A percentile compares a stretch with the other conserved stretches of the same genome.
These are phyloP conservation scores for Suhomyces bokatorum DNA, from an alignment of 1,139 yeast species.

Conservation along the genomic window DNA sequence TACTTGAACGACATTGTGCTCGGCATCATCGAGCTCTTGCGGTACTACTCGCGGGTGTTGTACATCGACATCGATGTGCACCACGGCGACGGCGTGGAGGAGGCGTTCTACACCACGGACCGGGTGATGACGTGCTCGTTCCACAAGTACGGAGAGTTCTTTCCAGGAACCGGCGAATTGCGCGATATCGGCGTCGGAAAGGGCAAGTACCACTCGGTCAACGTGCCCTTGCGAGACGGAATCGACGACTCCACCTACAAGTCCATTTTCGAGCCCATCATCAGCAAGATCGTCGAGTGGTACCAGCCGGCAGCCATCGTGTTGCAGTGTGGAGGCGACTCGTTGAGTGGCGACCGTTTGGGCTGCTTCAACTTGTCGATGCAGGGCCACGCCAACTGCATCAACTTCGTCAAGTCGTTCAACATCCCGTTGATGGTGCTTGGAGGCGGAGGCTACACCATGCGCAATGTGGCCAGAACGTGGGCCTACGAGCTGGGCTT, in stretches of 20 bases:
- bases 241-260: constrained; percentile 87
- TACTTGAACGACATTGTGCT: constrained; percentile 83
- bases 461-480: constrained; percentile 92
- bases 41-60: constrained; percentile 90
- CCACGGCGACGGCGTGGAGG: constrained; percentile 99
- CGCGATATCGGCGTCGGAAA: constrained; percentile 87
- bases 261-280: constrained; percentile 84
- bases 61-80: constrained; percentile 96
- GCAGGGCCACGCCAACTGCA: constrained; percentile 95
- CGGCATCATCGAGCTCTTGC: constrained; percentile 82
- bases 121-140: constrained; percentile 97
- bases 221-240: constrained; percentile 89
- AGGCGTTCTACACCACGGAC: constrained; percentile 94
- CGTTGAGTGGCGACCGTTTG: constrained; percentile 84
- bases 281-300: constrained; percentile 82
- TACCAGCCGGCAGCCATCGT: constrained; percentile 93
- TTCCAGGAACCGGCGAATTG: constrained; percentile 94
- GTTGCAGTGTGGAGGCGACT: constrained; percentile 91
- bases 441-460: constrained; percentile 98
- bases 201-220: constrained; percentile 84
- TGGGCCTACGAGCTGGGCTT: constrained; percentile 96
- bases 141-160: constrained; percentile 95
- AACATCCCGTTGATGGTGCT: constrained; percentile 86
- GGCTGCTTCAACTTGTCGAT: constrained; percentile 92
- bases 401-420: constrained; percentile 81